These are phyloP conservation scores for Geranium incanum DNA, from an alignment of 441 rosid species.

Conservation along the genomic window DNA sequence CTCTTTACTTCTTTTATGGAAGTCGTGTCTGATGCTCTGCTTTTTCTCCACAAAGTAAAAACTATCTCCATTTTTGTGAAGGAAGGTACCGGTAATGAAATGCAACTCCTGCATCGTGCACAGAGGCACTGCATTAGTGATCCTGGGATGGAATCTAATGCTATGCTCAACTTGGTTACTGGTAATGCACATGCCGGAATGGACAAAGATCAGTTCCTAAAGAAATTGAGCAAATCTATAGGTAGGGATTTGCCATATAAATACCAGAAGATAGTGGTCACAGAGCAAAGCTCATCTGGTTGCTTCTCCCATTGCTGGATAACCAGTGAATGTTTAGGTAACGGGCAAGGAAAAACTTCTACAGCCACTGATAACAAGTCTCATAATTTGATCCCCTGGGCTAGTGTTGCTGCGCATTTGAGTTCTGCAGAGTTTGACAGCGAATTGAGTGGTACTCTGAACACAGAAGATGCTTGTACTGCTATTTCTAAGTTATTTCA, in stretches of 20 bases:
- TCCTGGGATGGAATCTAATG: conserved; percentile 44
- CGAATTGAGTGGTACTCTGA: conserved; percentile 28
- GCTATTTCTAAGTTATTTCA: conserved; percentile 41
- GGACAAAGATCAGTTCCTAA: conserved; percentile 72
- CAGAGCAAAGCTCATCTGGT: conserved; percentile 63
- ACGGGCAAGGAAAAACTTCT: conserved; percentile 35
- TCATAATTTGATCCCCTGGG: conserved; percentile 87
- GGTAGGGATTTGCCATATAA: conserved; percentile 57
- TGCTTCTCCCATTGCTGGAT: conserved; percentile 78
- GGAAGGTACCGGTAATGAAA: conserved; percentile 74
- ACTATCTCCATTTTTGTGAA: conserved; percentile 65
- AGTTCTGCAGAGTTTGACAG: conserved; percentile 51
- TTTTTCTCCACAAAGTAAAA: conserved; percentile 83
- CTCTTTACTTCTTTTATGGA: conserved; percentile 76
- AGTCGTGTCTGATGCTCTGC: conserved; percentile 72
- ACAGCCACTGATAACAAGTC: conserved; percentile 43
- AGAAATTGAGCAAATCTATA: conserved; percentile 56
- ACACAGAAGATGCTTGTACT: conserved; percentile 25
- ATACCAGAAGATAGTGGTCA: conserved; percentile 77
- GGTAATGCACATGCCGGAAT: conserved; percentile 55
- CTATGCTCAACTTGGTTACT: conserved; percentile 52
- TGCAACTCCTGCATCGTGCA: conserved; percentile 79
- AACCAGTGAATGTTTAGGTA: conserved; percentile 78
- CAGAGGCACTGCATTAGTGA: conserved; percentile 50
- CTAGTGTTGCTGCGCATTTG: conserved; percentile 87